Conservation (phyloP, 805 yeast species). For the Wickerhamomyces subpelliculosus region DNA sequence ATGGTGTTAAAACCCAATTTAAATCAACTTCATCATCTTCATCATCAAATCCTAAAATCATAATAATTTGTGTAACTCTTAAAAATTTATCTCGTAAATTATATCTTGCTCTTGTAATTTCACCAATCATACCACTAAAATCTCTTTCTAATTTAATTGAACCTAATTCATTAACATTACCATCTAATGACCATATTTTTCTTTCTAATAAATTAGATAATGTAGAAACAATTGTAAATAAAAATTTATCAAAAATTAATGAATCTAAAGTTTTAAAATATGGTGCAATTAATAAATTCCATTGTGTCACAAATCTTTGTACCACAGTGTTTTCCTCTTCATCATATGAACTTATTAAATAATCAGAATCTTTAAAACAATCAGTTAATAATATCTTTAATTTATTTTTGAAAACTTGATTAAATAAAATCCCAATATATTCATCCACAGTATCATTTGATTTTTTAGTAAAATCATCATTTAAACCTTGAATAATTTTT, state of each 20-base stretch:
- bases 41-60: constrained; percentile 78
- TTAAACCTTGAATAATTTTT: constrained; percentile 19
- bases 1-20: constrained; percentile 73
- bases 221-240: constrained; percentile 42
- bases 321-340: constrained; percentile 29
- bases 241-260: constrained; percentile 43
- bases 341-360: constrained; percentile 20
- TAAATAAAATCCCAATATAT: constrained; percentile 36
- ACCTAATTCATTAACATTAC: constrained; percentile 74
- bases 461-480: constrained; percentile 19
- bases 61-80: constrained; percentile 76
- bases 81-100: constrained; percentile 71
- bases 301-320: constrained; percentile 49
- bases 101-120: constrained; percentile 67
- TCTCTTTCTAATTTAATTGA: constrained; percentile 80
- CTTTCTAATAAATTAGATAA: constrained; percentile 56
- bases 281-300: constrained; percentile 63
- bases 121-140: constrained; percentile 63
- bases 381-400: constrained; percentile 37
- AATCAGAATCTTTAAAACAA: constrained; percentile 25
- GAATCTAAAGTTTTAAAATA: constrained; percentile 52
- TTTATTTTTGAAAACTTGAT: constrained; percentile 39
- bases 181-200: constrained; percentile 58
- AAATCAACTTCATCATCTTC: constrained; percentile 44
- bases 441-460: constrained; percentile 29